These are phyloP conservation scores for Cyberlindnera subsufficiens DNA, from an alignment of 805 yeast genomes.

Conservation along the genomic window DNA sequence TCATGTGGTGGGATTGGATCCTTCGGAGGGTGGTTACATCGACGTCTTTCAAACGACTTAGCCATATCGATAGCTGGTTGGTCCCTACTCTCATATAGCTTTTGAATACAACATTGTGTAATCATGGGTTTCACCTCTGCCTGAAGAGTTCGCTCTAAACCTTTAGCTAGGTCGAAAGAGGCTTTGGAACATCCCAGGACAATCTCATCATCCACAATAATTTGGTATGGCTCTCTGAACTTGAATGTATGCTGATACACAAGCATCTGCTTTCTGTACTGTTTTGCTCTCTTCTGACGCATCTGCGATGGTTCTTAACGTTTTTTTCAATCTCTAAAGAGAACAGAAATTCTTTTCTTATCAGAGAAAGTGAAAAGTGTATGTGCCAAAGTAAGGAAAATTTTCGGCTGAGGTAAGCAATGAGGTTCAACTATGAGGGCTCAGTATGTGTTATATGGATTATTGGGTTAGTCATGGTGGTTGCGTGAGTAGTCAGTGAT, in stretches of 20 bases:
- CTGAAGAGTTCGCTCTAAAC: conserved; percentile 75
- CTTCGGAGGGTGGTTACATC: conserved; percentile 78
- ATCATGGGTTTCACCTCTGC: conserved; percentile 85
- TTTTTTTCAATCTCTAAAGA: not conserved
- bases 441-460: too few species aligned
- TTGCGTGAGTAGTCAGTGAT: too few species aligned
- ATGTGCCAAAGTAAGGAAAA: too few species aligned
- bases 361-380: not conserved
- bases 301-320: conserved; percentile 30
- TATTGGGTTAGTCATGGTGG: too few species aligned
- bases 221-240: conserved; percentile 92
- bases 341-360: not conserved
- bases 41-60: conserved; percentile 80
- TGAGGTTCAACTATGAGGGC: too few species aligned
- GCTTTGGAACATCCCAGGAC: conserved; percentile 60
- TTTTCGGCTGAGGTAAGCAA: too few species aligned
- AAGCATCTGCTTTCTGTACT: conserved; percentile 89
- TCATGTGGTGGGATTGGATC: conserved; percentile 61
- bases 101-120: conserved; percentile 92
- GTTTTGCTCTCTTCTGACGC: conserved; percentile 96
- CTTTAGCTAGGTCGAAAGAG: conserved; percentile 76
- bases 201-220: conserved; percentile 76
- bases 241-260: conserved; percentile 81
- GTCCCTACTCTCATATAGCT: conserved; percentile 64
- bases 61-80: conserved; percentile 78